phyloP scores from a whole-genome alignment of 495 filamentous ascomycete genomes.

The Penicillium bialowiezense region DNA sequence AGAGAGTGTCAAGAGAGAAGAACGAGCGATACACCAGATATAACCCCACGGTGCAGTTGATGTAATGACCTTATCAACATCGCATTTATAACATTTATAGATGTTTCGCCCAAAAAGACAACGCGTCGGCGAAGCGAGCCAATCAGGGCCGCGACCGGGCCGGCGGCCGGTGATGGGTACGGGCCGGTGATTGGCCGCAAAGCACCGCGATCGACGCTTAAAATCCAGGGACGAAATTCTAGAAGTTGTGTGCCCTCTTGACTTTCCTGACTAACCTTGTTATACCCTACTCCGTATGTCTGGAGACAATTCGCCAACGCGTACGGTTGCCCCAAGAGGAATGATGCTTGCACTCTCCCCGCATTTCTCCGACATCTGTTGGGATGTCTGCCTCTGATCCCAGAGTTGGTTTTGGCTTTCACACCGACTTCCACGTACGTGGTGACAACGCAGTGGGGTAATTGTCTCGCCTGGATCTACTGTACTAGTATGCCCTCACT shows the following conservation, averaged over 20 bases:
- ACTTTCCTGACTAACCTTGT: background rate
- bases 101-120: conserved; percentile 14
- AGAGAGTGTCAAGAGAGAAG: background rate
- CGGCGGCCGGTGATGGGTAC: conserved; percentile 22
- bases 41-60: background rate
- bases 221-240: conserved; percentile 23
- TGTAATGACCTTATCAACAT: conserved; percentile 22
- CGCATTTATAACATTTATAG: conserved; percentile 17
- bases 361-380: conserved; percentile 23
- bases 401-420: no score
- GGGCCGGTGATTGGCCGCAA: conserved; percentile 17
- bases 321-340: conserved; percentile 23
- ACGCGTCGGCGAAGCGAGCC: conserved; percentile 18
- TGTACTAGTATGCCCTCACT: no score
- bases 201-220: conserved; percentile 15
- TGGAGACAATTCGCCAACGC: no score
- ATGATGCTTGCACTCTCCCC: conserved; percentile 17
- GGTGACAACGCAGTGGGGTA: no score
- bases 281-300: no score
- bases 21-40: conserved; percentile 1
- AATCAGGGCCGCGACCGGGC: conserved; percentile 23
- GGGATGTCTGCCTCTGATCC: no score
- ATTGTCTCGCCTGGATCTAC: no score
- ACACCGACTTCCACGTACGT: conserved; percentile 6
- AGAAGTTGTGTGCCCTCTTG: conserved; percentile 13